Evolutionary conservation across 2,329 filamentous ascomycete genomes (phyloP).

Genomic region (Pseudocercospora fuligena): DNA sequence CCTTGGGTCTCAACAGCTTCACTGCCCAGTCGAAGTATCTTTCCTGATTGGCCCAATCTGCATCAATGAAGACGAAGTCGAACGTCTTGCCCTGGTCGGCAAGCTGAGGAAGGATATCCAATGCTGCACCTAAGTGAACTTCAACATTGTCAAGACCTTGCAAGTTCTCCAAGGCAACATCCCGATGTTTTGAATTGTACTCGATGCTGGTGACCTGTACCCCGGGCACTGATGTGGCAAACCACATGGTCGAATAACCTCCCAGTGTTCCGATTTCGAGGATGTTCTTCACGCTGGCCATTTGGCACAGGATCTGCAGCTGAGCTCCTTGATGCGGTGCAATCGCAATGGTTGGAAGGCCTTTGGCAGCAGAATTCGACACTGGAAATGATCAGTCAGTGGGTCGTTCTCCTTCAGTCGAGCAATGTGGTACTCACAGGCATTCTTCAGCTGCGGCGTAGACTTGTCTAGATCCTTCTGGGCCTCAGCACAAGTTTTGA

Average conservation of each 20-base stretch:
- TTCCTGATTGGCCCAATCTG: conserved; percentile 30
- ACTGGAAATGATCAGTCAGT: background rate
- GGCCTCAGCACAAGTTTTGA: background rate
- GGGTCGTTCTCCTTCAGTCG: background rate
- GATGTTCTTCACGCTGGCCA: conserved; percentile 35
- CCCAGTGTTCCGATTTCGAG: conserved; percentile 63
- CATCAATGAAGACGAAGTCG: conserved; percentile 37
- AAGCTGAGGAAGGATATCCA: conserved; percentile 30
- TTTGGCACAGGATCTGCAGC: conserved; percentile 46
- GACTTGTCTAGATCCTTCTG: background rate
- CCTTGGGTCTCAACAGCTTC: conserved; percentile 22
- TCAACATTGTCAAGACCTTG: conserved; percentile 27
- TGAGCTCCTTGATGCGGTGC: conserved; percentile 44
- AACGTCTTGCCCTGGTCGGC: conserved; percentile 20
- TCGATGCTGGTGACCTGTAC: conserved; percentile 58
- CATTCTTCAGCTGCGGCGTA: background rate
- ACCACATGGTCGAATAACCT: conserved; percentile 60
- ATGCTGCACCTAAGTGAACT: conserved; percentile 30
- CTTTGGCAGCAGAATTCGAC: conserved; percentile 19
- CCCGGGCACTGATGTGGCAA: conserved; percentile 48
- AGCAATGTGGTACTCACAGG: background rate
- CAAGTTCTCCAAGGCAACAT: conserved; percentile 47
- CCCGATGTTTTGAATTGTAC: conserved; percentile 51
- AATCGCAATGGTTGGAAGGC: conserved; percentile 44
- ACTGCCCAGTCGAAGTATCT: conserved; percentile 34